Evolutionary conservation across 2,329 filamentous ascomycete species (phyloP).

Genomic region (Diaporthe amygdali): DNA sequence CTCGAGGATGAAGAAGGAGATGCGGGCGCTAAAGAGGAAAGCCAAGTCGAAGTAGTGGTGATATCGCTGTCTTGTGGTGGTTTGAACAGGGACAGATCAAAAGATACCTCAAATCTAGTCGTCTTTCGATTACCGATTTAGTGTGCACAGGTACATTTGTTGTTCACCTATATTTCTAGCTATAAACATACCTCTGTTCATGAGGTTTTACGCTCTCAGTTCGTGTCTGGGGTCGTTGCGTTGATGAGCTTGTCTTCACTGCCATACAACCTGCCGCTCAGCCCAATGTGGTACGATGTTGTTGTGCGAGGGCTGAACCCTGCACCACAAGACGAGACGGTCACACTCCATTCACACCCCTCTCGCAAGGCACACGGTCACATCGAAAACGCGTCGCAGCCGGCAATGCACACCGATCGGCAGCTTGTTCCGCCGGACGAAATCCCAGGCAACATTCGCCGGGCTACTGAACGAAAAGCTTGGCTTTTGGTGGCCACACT

Average conservation of each 20-base stretch:
- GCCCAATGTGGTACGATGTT: no score
- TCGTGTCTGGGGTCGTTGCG: not conserved
- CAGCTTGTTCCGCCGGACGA: not conserved
- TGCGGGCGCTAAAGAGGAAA: slow-evolving; percentile 81
- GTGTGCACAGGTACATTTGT: not conserved
- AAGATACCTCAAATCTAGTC: not conserved
- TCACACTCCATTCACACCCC: not conserved
- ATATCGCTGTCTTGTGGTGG: not conserved
- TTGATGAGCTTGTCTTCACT: not conserved
- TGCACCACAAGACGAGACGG: not conserved
- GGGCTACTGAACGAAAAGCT: not conserved
- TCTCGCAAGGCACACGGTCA: not conserved
- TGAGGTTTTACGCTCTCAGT: not conserved
- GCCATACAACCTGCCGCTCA: no score
- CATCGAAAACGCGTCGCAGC: not conserved
- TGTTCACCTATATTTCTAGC: no score
- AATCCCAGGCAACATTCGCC: not conserved
- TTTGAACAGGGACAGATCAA: not conserved
- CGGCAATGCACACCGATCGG: not conserved
- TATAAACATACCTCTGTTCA: no score
- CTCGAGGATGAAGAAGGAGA: slow-evolving; percentile 93
- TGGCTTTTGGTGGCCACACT: not conserved
- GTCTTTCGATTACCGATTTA: not conserved
- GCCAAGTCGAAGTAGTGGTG: slow-evolving; percentile 64
- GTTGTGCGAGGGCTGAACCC: not conserved